Evolutionary conservation across 805 yeast species (phyloP).

Genomic region (Cyberlindnera euphorbiae): DNA sequence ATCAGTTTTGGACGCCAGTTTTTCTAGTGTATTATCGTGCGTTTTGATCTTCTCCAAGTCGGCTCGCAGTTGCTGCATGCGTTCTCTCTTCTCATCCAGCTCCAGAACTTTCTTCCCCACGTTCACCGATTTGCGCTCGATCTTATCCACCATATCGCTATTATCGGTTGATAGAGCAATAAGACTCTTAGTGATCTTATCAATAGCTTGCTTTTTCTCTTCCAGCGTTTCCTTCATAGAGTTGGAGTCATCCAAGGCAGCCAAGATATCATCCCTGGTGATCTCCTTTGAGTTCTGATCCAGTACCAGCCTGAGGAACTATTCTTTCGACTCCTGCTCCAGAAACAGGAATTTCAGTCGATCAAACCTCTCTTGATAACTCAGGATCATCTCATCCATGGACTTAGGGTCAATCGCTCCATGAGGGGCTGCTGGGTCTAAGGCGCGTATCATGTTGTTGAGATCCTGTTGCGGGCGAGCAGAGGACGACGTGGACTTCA

Average conservation of each 20-base stretch:
- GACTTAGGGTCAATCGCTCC: constrained; percentile 26
- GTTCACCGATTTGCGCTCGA: neutral
- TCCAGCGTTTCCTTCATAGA: constrained; percentile 6
- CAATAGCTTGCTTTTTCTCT: constrained; percentile 1
- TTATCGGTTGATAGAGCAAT: neutral
- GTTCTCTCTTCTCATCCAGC: constrained; percentile 1
- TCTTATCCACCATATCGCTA: neutral
- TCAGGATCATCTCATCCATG: constrained; percentile 35
- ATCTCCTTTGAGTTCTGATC: constrained; percentile 27
- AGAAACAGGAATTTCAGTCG: constrained; percentile 59
- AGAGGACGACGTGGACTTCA: neutral
- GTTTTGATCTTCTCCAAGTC: no score
- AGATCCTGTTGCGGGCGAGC: constrained; percentile 4
- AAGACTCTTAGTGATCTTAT: constrained; percentile 1
- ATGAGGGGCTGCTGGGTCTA: constrained; percentile 9
- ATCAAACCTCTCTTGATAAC: constrained; percentile 32
- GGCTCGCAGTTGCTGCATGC: neutral
- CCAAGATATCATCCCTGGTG: constrained; percentile 32
- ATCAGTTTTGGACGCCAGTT: no score
- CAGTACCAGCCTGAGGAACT: constrained; percentile 51
- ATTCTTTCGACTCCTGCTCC: constrained; percentile 69
- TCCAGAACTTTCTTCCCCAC: neutral
- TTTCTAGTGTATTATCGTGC: no score
- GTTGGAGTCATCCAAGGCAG: constrained; percentile 25
- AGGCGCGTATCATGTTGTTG: constrained; percentile 8